These are phyloP conservation scores for Austroboletus novae-zelandiae DNA, from an alignment of 1,284 basidiomycete genomes.

Conservation along the genomic window DNA sequence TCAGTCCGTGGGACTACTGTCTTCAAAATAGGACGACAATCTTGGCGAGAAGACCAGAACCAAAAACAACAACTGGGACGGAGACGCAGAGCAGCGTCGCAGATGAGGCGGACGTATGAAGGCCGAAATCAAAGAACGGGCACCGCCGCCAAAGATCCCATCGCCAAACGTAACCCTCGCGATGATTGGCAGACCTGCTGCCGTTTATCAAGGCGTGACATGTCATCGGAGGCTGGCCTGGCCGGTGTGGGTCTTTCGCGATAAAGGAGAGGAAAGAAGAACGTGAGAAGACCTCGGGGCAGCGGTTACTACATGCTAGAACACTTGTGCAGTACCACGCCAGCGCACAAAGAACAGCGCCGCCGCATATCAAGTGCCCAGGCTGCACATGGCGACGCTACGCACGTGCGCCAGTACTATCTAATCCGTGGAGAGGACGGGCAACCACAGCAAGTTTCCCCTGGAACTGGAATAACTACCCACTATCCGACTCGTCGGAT, in stretches of 20 bases:
- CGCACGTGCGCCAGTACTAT: too few species aligned
- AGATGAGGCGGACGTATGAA: constrained; percentile 7
- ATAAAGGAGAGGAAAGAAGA: constrained; percentile 10
- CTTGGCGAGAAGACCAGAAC: neutral
- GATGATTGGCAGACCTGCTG: constrained; percentile 1
- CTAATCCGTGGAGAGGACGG: too few species aligned
- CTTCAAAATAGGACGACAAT: constrained; percentile 3
- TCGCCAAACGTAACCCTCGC: constrained; percentile 7
- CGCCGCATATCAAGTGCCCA: too few species aligned
- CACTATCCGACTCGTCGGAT: too few species aligned
- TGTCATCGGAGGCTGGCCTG: constrained; percentile 10
- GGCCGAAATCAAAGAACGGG: constrained; percentile 1
- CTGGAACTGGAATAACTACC: too few species aligned
- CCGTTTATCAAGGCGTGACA: constrained; percentile 11
- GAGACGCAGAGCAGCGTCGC: constrained; percentile 3
- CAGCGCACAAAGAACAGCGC: too few species aligned
- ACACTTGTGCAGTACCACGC: too few species aligned
- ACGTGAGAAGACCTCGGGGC: constrained; percentile 17
- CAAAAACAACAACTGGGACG: neutral
- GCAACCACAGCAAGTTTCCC: too few species aligned
- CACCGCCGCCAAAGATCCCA: constrained; percentile 15
- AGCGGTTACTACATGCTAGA: neutral
- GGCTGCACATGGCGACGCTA: too few species aligned
- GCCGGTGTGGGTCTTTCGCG: constrained; percentile 9
- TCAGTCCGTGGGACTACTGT: neutral